Base-by-base conservation (phyloP, 495 filamentous ascomycete species). In the Cladorrhinum samala region DNA sequence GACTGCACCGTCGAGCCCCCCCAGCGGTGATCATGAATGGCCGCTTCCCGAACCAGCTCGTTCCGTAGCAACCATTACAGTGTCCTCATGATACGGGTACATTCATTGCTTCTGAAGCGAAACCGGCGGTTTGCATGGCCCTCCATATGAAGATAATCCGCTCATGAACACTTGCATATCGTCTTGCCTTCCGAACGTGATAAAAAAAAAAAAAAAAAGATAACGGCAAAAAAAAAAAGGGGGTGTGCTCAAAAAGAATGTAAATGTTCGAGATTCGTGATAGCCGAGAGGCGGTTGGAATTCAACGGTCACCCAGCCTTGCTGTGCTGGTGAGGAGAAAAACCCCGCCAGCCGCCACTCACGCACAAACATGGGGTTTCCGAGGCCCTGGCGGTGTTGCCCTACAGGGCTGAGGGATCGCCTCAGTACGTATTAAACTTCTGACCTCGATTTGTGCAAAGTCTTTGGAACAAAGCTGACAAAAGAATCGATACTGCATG, bases 381-480 rank as follows among this genome's bases (percentile, higher is more conserved):
- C 27, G 27, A 33, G 27, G 27, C 11, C 42, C 27, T 17, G n/a
- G n/a, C 13, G 11, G n/a, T 38, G n/a, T 23, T 50, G 48, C 54
- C 54, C 42, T 56, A 52, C 54, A 56, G 49, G 54, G 54, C 54
- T 56, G 54, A 42, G 38, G 54, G 54, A 56, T 56, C 38, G 42
- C 20, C 36, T 18, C n/a, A 33, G 14, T 33, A 3, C 17, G 5
- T 23, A 23, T 33, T 52, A 48, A 56, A 44, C 48, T 56, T 56
- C 54, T 56, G 54, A 56, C 54, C 21, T 49, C 50, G 50, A 45
- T 23, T 9, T 33, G 27, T 25, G 27, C 21, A 38, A 46, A n/a
- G n/a, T n/a, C 36, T 30, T 24, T 25, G 25, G 19, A 30, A 46
- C 19, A 37, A 18, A 40, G 42, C 25, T 23, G 27, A 39, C 27